Evolutionary conservation across 306 rosid genomes (phyloP).

Genomic region (Prunus mume): DNA sequence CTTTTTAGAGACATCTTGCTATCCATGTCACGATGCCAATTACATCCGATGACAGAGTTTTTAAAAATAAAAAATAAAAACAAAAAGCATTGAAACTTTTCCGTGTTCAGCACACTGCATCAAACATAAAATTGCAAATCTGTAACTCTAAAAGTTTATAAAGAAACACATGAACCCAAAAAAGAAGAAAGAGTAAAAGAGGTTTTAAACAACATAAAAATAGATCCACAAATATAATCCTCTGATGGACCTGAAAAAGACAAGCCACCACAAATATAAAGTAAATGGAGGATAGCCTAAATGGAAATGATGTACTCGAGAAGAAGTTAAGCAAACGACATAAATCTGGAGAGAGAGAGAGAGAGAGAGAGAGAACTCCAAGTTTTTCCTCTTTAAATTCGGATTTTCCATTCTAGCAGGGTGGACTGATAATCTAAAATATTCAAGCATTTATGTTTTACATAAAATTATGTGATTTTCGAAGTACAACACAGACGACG

Average conservation of each 20-base stretch:
- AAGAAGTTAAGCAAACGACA: neutral
- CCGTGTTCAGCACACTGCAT: neutral
- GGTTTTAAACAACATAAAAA: neutral
- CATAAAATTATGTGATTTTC: no score
- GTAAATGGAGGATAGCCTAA: neutral
- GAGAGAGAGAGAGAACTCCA: neutral
- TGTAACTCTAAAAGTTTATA: neutral
- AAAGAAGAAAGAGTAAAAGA: neutral
- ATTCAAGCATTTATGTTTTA: no score
- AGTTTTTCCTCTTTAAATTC: no score
- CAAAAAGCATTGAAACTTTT: neutral
- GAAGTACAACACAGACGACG: no score
- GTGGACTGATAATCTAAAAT: neutral
- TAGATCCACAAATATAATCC: neutral
- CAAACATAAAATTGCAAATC: neutral
- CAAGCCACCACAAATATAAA: neutral
- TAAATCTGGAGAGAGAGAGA: neutral
- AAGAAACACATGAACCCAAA: neutral
- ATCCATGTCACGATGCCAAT: slow-evolving; percentile 4
- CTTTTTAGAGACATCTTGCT: neutral
- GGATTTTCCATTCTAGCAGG: neutral
- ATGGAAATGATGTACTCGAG: neutral
- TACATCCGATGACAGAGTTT: neutral
- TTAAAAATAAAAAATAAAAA: neutral
- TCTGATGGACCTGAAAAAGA: neutral